A percentile compares a stretch with the other conserved stretches of the same genome.
Evolutionary conservation across 2,329 filamentous ascomycete species (phyloP).

Genomic region (Paracoccidioides lutzii): DNA sequence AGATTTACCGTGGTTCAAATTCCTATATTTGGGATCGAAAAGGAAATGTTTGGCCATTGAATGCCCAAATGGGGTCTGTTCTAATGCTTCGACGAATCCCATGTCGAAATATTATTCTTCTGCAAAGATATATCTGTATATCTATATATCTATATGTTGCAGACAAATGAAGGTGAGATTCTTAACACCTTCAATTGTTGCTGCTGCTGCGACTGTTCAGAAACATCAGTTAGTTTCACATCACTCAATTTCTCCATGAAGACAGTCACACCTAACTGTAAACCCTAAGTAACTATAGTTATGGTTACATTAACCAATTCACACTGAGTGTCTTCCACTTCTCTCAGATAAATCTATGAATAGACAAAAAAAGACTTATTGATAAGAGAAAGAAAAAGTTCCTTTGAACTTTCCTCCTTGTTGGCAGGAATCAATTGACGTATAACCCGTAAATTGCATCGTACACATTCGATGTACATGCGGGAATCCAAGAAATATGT

Average conservation of each 20-base stretch:
- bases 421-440: neutral
- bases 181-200: neutral
- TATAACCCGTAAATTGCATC: neutral
- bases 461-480: too few species aligned
- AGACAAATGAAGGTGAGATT: neutral
- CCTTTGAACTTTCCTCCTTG: neutral
- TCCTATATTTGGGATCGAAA: conserved; percentile 54
- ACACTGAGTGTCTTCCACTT: too few species aligned
- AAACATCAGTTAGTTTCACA: neutral
- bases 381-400: neutral
- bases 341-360: too few species aligned
- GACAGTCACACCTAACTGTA: too few species aligned
- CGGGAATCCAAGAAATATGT: too few species aligned
- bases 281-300: too few species aligned
- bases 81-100: neutral
- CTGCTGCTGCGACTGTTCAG: neutral
- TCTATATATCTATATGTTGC: neutral
- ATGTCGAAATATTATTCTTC: neutral
- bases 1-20: conserved; percentile 62
- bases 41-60: conserved; percentile 52
- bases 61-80: conserved; percentile 36
- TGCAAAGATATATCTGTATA: neutral
- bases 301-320: too few species aligned
- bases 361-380: neutral
- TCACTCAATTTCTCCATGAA: too few species aligned